phyloP scores from a whole-genome alignment of 2,329 filamentous ascomycete genomes.

The Dactylonectria macrodidyma region DNA sequence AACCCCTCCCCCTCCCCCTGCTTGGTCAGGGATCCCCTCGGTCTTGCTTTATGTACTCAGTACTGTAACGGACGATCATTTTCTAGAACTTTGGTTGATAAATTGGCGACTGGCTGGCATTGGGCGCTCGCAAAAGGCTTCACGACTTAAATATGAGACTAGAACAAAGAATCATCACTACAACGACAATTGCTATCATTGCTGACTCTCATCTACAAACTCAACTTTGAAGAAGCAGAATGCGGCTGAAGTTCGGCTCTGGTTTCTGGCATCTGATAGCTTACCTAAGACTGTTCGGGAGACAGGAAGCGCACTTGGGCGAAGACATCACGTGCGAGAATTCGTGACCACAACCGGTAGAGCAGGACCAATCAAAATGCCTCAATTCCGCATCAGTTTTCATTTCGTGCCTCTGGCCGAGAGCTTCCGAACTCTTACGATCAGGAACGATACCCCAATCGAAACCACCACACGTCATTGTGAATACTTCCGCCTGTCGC shows the following conservation, averaged over 20 bases:
- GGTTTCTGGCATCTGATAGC: not conserved
- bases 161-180: constrained; percentile 18
- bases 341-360: constrained; percentile 36
- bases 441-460: constrained; percentile 53
- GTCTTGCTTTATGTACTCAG: constrained; percentile 22
- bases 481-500: constrained; percentile 57
- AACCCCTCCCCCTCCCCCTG: constrained; percentile 16
- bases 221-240: constrained; percentile 19
- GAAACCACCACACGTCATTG: constrained; percentile 60
- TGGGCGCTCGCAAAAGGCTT: constrained; percentile 29
- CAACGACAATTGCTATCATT: not conserved
- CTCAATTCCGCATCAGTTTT: constrained; percentile 66
- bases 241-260: constrained; percentile 35
- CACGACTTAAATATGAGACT: constrained; percentile 22
- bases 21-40: constrained; percentile 12
- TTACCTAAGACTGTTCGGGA: constrained; percentile 26
- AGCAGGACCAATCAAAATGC: constrained; percentile 61
- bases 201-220: not conserved
- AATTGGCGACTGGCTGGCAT: constrained; percentile 25
- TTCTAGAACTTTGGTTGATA: constrained; percentile 33
- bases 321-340: constrained; percentile 43
- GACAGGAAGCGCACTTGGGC: constrained; percentile 31
- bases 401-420: constrained; percentile 57
- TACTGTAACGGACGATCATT: constrained; percentile 28
- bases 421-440: constrained; percentile 59